phyloP scores from a whole-genome alignment of 2,329 filamentous ascomycete genomes.

The Chaetomiaceae sp. region DNA sequence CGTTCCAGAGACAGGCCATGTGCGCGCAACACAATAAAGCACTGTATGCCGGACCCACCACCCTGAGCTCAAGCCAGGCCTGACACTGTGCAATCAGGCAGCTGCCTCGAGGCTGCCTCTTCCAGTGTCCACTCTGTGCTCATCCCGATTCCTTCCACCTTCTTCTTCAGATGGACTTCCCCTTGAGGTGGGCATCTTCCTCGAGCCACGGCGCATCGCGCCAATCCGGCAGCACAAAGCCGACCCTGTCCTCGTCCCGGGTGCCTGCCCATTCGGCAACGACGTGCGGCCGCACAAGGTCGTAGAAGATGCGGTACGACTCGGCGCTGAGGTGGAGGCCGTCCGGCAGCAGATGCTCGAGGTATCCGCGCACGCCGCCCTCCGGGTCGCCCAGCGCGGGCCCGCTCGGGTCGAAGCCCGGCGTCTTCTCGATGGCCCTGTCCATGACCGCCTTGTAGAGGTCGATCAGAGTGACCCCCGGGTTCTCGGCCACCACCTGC shows the following conservation, averaged over 20 bases:
- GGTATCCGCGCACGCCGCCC: conserved; percentile 45
- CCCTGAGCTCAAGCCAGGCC: no score
- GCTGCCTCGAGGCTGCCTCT: no score
- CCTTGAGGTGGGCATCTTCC: conserved; percentile 19
- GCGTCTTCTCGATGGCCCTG: conserved; percentile 55
- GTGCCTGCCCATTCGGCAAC: conserved; percentile 39
- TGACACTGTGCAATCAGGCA: no score
- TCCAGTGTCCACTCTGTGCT: no score
- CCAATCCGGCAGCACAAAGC: conserved; percentile 49
- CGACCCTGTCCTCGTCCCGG: conserved; percentile 34
- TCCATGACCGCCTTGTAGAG: conserved; percentile 76
- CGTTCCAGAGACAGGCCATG: no score
- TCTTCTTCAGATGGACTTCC: conserved; percentile 7
- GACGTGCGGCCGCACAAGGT: conserved; percentile 44
- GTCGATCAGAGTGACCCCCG: conserved; percentile 68
- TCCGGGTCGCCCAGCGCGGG: conserved; percentile 47
- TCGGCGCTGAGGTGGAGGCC: conserved; percentile 54
- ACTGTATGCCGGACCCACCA: no score
- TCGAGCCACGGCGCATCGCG: conserved; percentile 29
- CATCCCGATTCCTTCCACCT: no score
- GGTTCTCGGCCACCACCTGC: conserved; percentile 61
- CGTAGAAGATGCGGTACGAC: conserved; percentile 50
- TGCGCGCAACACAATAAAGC: no score
- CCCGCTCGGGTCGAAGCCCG: conserved; percentile 48
- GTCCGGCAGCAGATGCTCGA: conserved; percentile 50